phyloP scores from a whole-genome alignment of 345 rosid genomes.

The Acer yangbiense region DNA sequence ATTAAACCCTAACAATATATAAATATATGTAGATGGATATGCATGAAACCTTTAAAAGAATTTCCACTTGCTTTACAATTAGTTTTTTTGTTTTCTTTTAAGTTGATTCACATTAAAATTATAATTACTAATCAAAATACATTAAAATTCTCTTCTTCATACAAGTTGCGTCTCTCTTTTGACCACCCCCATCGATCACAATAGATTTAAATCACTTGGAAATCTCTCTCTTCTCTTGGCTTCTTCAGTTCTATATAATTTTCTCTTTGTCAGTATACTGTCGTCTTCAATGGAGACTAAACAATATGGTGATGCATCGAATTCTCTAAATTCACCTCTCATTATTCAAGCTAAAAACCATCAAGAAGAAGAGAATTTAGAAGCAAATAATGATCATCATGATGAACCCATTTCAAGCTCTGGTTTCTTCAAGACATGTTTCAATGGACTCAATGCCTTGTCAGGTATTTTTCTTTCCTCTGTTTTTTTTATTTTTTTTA shows the following conservation, averaged over 20 bases:
- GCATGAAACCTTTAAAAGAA: no score
- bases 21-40: no score
- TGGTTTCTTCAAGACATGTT: slow-evolving; percentile 55
- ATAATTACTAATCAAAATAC: no score
- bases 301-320: neutral
- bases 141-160: no score
- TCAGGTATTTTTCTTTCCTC: slow-evolving; percentile 47
- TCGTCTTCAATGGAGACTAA: neutral
- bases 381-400: slow-evolving; percentile 17
- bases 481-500: neutral
- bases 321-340: slow-evolving; percentile 24
- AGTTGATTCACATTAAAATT: neutral
- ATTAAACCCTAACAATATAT: no score
- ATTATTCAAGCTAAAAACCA: slow-evolving; percentile 16
- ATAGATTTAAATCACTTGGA: neutral
- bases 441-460: slow-evolving; percentile 67
- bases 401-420: slow-evolving; percentile 10
- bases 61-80: no score
- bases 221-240: neutral
- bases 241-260: neutral
- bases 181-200: neutral
- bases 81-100: no score
- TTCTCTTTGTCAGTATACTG: no score
- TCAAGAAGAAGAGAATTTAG: slow-evolving; percentile 32
- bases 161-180: no score